Evolutionary conservation across 2,329 filamentous ascomycete genomes (phyloP).

Genomic region (Phialophora macrospora): DNA sequence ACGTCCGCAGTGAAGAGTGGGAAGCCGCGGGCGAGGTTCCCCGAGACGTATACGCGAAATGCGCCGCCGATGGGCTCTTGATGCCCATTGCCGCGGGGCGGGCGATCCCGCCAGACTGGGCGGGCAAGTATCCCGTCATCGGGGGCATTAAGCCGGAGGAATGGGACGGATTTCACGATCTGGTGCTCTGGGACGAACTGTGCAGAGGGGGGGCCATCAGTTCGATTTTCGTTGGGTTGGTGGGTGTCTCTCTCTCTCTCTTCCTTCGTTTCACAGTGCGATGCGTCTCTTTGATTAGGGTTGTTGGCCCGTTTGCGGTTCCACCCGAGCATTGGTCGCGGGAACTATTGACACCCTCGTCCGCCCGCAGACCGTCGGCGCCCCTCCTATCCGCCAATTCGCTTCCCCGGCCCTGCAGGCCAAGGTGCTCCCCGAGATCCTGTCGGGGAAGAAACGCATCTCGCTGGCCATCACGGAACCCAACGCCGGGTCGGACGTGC

Average conservation of each 20-base stretch:
- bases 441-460: slow-evolving; percentile 66
- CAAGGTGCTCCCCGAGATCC: slow-evolving; percentile 67
- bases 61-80: slow-evolving; percentile 5
- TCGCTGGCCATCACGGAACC: slow-evolving; percentile 82
- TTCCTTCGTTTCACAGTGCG: too few relatives aligned
- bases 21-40: slow-evolving; percentile 9
- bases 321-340: neutral
- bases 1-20: slow-evolving; percentile 10
- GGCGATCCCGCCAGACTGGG: neutral
- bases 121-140: slow-evolving; percentile 2
- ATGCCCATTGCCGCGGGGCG: slow-evolving; percentile 1
- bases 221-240: neutral
- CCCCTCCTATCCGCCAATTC: slow-evolving; percentile 72
- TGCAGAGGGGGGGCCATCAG: neutral
- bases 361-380: slow-evolving; percentile 59
- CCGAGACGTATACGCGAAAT: neutral
- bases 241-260: neutral
- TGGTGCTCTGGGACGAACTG: slow-evolving; percentile 6
- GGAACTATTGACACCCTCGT: neutral
- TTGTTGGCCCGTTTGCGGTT: too few relatives aligned
- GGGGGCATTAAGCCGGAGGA: slow-evolving; percentile 6
- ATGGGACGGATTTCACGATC: slow-evolving; percentile 6
- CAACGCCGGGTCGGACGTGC: slow-evolving; percentile 71
- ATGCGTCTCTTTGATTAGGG: neutral
- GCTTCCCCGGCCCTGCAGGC: slow-evolving; percentile 66